A percentile compares a stretch with the other conserved stretches of the same genome.
Evolutionary conservation across 345 rosid species (phyloP).

Genomic region (Noccaea caerulescens): DNA sequence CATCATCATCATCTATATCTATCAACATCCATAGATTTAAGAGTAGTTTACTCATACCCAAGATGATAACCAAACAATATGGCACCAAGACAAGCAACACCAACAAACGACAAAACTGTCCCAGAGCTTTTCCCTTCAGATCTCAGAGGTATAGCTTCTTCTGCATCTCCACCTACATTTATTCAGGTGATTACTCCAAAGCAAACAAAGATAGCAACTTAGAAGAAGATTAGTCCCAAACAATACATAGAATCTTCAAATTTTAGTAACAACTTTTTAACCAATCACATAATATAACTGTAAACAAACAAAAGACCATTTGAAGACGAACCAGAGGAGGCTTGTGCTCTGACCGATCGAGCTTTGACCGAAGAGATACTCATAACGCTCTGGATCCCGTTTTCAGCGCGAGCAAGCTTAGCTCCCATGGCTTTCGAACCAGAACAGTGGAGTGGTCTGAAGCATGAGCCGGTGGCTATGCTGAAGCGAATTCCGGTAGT

Average conservation of each 20-base stretch:
- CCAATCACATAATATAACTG: neutral
- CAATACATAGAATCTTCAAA: neutral
- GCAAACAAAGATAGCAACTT: conserved; percentile 6
- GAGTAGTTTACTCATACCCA: conserved; percentile 57
- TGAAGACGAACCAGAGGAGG: conserved; percentile 68
- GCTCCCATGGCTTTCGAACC: conserved; percentile 59
- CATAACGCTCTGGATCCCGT: conserved; percentile 46
- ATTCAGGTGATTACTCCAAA: conserved; percentile 18
- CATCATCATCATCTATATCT: neutral
- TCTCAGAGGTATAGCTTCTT: conserved; percentile 56
- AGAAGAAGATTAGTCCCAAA: neutral
- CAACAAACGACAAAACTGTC: conserved; percentile 83
- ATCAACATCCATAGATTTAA: conserved; percentile 13
- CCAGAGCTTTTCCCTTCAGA: conserved; percentile 66
- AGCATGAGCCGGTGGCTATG: conserved; percentile 35
- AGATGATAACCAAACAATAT: conserved; percentile 94
- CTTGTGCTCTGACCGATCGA: conserved; percentile 65
- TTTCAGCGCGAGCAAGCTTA: conserved; percentile 59
- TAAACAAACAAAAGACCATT: neutral
- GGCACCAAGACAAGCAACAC: conserved; percentile 96
- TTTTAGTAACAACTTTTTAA: conserved; percentile 3
- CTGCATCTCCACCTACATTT: conserved; percentile 68
- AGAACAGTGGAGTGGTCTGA: conserved; percentile 45
- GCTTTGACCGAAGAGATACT: conserved; percentile 53
- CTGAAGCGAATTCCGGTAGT: conserved; percentile 42